A percentile compares a stretch with the other conserved stretches of the same genome.
Evolutionary conservation across 805 yeast genomes (phyloP).

Genomic region (Metschnikowia matae): DNA sequence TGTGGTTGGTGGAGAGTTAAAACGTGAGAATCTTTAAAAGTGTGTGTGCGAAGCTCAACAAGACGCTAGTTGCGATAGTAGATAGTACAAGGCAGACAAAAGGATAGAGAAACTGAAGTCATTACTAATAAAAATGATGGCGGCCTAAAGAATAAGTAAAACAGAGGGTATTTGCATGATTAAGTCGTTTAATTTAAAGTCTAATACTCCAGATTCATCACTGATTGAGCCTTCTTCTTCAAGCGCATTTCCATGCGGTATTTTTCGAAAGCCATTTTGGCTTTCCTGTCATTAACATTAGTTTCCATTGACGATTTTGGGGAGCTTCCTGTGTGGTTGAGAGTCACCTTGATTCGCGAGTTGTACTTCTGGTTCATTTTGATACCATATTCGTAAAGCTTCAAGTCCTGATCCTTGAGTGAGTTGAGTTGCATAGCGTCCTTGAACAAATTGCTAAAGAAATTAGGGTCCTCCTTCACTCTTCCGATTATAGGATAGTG

Average conservation of each 20-base stretch:
- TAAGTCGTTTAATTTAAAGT: neutral
- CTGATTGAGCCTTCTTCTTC: conserved; percentile 37
- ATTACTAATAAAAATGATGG: too few species aligned
- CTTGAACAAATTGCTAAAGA: conserved; percentile 26
- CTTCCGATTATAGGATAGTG: conserved; percentile 43
- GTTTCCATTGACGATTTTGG: conserved; percentile 18
- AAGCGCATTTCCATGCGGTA: conserved; percentile 44
- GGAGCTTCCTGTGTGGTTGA: conserved; percentile 10
- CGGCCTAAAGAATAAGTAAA: too few species aligned
- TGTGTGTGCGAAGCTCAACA: neutral
- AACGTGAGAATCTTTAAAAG: neutral
- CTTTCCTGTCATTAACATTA: conserved; percentile 23
- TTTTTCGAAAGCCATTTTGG: conserved; percentile 42
- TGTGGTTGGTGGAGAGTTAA: conserved; percentile 9
- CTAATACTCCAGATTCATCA: neutral
- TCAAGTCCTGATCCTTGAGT: conserved; percentile 32
- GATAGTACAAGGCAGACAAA: too few species aligned
- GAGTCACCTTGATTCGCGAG: conserved; percentile 31
- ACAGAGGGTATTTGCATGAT: too few species aligned
- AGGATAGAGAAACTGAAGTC: too few species aligned
- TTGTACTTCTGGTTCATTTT: conserved; percentile 39
- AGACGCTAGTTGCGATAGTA: too few species aligned
- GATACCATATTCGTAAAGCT: conserved; percentile 38
- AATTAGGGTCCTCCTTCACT: conserved; percentile 13
- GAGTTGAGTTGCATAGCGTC: conserved; percentile 33